Conservation (phyloP, 306 rosid species). For the Cicer yamashitae region DNA sequence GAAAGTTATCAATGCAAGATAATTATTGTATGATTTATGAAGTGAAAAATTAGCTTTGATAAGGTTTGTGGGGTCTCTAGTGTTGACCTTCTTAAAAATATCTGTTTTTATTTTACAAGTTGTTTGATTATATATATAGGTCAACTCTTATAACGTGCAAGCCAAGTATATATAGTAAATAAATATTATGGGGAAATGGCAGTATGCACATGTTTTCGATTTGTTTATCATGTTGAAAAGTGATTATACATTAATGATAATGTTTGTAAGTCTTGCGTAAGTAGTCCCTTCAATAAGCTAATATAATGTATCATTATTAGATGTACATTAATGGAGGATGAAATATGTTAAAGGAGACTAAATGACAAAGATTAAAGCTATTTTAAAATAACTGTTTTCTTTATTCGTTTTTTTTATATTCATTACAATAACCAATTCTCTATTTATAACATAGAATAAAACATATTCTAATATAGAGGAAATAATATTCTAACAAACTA, state of each 20-base stretch:
- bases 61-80: neutral
- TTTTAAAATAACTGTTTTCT: too few species aligned
- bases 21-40: neutral
- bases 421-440: too few species aligned
- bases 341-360: too few species aligned
- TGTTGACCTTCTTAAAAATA: constrained; percentile 26
- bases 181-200: neutral
- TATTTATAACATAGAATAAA: too few species aligned
- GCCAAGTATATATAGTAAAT: neutral
- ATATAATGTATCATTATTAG: too few species aligned
- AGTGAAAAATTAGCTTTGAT: neutral
- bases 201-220: neutral
- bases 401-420: too few species aligned
- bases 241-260: neutral
- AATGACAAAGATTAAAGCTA: too few species aligned
- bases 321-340: too few species aligned
- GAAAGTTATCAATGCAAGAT: neutral
- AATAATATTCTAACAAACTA: too few species aligned
- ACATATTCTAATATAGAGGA: too few species aligned
- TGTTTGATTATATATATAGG: constrained; percentile 21
- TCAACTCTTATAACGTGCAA: constrained; percentile 27
- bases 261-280: neutral
- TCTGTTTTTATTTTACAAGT: neutral
- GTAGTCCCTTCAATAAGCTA: too few species aligned
- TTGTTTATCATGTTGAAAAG: neutral